Evolutionary conservation across 768 basidiomycete genomes (phyloP), one percentile per base, ranked within the genome.

Genomic region (Leccinum imitatum): DNA sequence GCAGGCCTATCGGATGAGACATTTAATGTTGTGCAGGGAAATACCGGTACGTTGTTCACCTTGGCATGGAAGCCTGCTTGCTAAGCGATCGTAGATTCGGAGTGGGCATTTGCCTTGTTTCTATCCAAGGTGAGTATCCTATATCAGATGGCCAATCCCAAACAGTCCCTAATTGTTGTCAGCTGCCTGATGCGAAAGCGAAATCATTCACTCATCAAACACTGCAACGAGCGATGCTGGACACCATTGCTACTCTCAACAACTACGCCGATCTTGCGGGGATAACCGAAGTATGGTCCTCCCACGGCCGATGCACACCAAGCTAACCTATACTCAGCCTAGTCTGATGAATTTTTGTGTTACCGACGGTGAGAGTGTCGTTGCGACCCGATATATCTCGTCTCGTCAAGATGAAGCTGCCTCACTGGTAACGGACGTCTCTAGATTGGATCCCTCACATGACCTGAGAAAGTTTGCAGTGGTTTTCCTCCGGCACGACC

Each of bases 51-150:
- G 78, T 65, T 33, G 31, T 35, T 55, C 19, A 46, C 3, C 19
- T 19, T 44, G 9, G 15, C 7, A 33, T 15, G 17, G 46, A 31
- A 50, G 33, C 17, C 19, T 47, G 15, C 23, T 35, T 50, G 27
- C 56, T 48, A 48, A 57, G 51, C 14, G 50, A 54, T 44, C 54
- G 27, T 51, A 90, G 96, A 99, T 75, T 95, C 93, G 4, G 95
- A 99, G 79, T 98, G 95, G 95, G 89, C 93, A 6, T 99, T 98
- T 71, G 95, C 92, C 8, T 76, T 96, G 54, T 91, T 95, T 72
- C 75, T 98, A 31, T 92, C 95, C 3, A 91, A 89, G 78, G 92
- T 86, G 62, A 63, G 56, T 41, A 59, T 19, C 4, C 63, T 31
- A 6, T 46, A 11, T 13, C 3, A 44, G 41, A 6, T 23, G 25